Evolutionary conservation across 1,284 basidiomycete species (phyloP).

Genomic region (Spongispora temasekensis): DNA sequence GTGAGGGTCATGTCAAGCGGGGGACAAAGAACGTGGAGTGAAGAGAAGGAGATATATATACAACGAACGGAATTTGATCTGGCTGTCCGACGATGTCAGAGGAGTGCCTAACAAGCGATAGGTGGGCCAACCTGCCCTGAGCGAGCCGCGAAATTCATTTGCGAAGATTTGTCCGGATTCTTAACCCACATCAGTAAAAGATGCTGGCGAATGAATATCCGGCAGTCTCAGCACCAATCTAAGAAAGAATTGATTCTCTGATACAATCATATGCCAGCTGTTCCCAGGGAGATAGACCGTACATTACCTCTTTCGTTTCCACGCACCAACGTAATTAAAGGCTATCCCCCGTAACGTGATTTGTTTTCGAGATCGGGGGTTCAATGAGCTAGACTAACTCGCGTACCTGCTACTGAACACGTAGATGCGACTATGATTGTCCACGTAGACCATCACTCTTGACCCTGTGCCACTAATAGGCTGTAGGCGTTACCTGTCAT

Average conservation of each 20-base stretch:
- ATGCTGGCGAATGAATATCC: conserved; percentile 15
- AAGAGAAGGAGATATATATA: conserved; percentile 21
- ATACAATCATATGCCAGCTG: conserved; percentile 17
- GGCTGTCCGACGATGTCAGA: not conserved
- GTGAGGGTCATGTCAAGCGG: conserved; percentile 38
- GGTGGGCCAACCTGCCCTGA: not conserved
- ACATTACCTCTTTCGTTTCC: conserved; percentile 12
- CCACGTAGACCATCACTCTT: too few relatives aligned
- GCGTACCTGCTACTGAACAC: too few relatives aligned
- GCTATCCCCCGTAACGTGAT: not conserved
- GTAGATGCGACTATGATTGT: too few relatives aligned
- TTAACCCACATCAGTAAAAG: not conserved
- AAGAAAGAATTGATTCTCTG: conserved; percentile 12
- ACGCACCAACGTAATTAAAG: conserved; percentile 1
- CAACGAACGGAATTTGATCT: conserved; percentile 16
- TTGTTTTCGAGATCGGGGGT: too few relatives aligned
- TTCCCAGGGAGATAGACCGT: conserved; percentile 29
- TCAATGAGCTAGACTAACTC: too few relatives aligned
- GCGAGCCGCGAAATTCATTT: too few relatives aligned
- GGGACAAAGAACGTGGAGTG: conserved; percentile 17
- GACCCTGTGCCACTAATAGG: too few relatives aligned
- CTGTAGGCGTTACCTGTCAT: too few relatives aligned
- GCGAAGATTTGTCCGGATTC: not conserved
- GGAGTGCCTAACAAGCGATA: not conserved
- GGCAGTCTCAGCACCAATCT: conserved; percentile 22